phyloP scores from a whole-genome alignment of 2,329 filamentous ascomycete species.

The Penicillium sp. region DNA sequence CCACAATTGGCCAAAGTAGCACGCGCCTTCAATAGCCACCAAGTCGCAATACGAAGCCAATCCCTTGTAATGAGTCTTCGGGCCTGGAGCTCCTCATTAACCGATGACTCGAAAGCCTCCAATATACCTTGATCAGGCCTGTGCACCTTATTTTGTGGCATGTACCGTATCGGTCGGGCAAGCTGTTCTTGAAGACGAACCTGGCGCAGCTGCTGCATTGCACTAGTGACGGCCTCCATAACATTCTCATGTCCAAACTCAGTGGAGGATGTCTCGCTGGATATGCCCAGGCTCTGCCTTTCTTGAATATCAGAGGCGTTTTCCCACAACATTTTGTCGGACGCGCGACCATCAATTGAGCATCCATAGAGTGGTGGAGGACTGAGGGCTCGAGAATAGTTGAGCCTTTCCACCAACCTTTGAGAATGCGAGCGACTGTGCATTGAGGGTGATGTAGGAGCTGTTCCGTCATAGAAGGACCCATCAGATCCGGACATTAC shows the following conservation, averaged over 20 bases:
- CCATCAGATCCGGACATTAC: constrained; percentile 16
- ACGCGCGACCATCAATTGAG: constrained; percentile 6
- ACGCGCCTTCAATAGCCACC: constrained; percentile 35
- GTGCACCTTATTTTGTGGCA: constrained; percentile 26
- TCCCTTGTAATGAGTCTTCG: constrained; percentile 26
- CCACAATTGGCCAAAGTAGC: constrained; percentile 24
- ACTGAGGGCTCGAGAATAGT: not conserved
- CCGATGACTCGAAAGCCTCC: constrained; percentile 20
- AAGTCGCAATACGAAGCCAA: constrained; percentile 33
- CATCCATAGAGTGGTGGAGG: constrained; percentile 2
- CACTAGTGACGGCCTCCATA: constrained; percentile 20
- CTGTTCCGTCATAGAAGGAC: constrained; percentile 11
- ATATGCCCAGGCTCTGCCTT: constrained; percentile 4
- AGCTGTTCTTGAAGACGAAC: constrained; percentile 26
- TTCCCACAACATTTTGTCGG: constrained; percentile 7
- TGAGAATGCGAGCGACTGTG: not conserved
- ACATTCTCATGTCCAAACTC: constrained; percentile 11
- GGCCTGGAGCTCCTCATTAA: constrained; percentile 22
- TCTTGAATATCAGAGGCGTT: constrained; percentile 4
- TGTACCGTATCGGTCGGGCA: constrained; percentile 28
- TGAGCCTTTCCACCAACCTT: not conserved
- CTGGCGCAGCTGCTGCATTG: constrained; percentile 29
- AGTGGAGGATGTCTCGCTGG: not conserved
- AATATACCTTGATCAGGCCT: constrained; percentile 22
- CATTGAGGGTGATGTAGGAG: constrained; percentile 7